Conservation (phyloP, 2,329 filamentous ascomycete species). For the Sporothrix protearum region DNA sequence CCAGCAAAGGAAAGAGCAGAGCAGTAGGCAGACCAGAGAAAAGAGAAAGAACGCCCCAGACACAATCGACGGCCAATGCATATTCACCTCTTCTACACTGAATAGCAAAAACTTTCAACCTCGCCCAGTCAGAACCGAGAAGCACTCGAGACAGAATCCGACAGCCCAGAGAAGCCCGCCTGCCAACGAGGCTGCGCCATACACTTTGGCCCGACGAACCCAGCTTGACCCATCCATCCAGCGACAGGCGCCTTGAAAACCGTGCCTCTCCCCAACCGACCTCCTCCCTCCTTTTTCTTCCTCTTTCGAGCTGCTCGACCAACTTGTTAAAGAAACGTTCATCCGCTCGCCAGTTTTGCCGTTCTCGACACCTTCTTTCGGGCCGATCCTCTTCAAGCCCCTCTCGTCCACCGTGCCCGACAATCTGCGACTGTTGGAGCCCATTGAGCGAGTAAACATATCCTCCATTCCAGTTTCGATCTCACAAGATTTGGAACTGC, state of each 20-base stretch:
- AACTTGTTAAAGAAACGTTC: background rate
- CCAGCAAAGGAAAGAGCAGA: background rate
- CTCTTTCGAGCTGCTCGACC: background rate
- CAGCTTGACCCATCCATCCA: constrained; percentile 10
- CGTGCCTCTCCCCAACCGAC: background rate
- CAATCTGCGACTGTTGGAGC: background rate
- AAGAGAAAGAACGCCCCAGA: background rate
- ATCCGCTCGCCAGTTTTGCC: background rate
- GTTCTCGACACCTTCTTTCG: background rate
- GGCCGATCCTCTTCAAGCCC: background rate
- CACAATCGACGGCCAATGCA: background rate
- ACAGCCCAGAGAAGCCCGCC: background rate
- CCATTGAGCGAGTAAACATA: background rate
- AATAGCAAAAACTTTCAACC: background rate
- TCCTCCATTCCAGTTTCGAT: background rate
- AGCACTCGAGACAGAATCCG: background rate
- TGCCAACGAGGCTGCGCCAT: constrained; percentile 20
- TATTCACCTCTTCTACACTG: background rate
- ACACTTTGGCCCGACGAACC: constrained; percentile 11
- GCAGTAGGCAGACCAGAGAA: background rate
- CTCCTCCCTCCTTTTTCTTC: background rate
- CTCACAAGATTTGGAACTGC: constrained; percentile 2
- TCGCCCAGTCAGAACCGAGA: background rate
- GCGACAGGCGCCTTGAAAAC: background rate
- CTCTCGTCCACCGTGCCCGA: background rate